These are phyloP conservation scores for Erythrophleum fordii DNA, from an alignment of 306 rosid species.

Conservation along the genomic window DNA sequence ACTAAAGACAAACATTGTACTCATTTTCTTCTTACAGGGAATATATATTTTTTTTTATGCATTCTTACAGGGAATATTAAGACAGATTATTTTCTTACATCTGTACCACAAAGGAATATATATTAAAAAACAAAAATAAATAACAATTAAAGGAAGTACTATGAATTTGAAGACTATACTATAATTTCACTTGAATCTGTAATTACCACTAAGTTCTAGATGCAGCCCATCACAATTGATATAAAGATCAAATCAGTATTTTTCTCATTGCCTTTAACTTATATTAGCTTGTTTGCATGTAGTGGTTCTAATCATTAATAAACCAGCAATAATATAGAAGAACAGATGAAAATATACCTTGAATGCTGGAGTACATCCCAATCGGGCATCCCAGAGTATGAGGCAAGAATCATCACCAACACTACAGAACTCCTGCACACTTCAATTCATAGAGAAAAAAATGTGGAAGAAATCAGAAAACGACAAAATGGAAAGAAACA, in stretches of 20 bases:
- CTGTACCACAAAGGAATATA: background rate
- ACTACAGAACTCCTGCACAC: slow-evolving; percentile 93
- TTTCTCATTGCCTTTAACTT: background rate
- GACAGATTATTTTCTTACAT: background rate
- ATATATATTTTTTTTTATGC: too few relatives aligned
- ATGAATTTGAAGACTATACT: background rate
- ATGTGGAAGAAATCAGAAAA: slow-evolving; percentile 24
- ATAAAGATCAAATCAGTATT: background rate
- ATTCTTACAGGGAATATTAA: background rate
- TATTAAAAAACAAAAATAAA: background rate
- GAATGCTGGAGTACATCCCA: slow-evolving; percentile 71
- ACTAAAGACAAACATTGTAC: background rate
- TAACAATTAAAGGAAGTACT: background rate
- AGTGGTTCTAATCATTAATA: background rate
- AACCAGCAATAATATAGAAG: background rate
- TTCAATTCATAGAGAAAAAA: slow-evolving; percentile 40
- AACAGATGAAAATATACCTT: slow-evolving; percentile 56
- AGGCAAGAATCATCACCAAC: slow-evolving; percentile 99
- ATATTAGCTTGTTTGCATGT: background rate
- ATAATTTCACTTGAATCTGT: background rate
- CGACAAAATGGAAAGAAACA: background rate
- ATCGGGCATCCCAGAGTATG: slow-evolving; percentile 95
- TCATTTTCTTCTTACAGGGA: background rate
- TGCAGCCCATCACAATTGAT: background rate
- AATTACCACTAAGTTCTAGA: background rate